Conservation (phyloP, 2,329 filamentous ascomycete species). For the Bipolaris cookei region DNA sequence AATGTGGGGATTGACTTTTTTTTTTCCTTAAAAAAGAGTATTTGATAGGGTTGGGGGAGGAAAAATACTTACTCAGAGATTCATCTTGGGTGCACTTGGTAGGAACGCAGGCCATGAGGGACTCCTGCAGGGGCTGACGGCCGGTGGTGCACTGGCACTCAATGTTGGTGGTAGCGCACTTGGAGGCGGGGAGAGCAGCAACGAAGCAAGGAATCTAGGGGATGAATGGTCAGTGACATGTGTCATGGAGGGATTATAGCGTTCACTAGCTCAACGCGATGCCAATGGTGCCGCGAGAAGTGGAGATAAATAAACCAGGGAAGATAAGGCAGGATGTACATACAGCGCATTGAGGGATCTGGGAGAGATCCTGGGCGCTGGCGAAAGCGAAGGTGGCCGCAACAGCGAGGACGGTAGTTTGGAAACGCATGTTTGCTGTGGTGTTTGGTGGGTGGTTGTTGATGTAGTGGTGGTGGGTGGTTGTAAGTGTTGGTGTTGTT, state of each 20-base stretch:
- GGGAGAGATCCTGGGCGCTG: conserved; percentile 35
- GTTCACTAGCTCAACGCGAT: not conserved
- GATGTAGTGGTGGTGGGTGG: not conserved
- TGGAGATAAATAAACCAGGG: not conserved
- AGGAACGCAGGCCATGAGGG: conserved; percentile 52
- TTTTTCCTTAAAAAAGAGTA: too few species aligned
- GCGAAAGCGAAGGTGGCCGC: conserved; percentile 37
- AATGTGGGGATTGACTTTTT: not conserved
- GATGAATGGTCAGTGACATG: not conserved
- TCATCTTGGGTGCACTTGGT: conserved; percentile 48
- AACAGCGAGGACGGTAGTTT: conserved; percentile 30
- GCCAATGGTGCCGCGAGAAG: not conserved
- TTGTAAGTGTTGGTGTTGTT: too few species aligned
- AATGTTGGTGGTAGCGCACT: conserved; percentile 56
- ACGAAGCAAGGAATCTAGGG: conserved; percentile 56
- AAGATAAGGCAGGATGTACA: conserved; percentile 11
- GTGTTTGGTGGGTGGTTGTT: not conserved
- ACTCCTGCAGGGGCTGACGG: conserved; percentile 41
- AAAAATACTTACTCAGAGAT: conserved; percentile 46
- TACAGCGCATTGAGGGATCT: conserved; percentile 47
- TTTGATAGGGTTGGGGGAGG: not conserved
- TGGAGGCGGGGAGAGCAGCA: conserved; percentile 55
- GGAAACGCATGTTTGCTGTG: conserved; percentile 41
- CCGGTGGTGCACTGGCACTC: conserved; percentile 61
- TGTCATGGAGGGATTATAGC: not conserved